Evolutionary conservation across 2,329 filamentous ascomycete genomes (phyloP), one percentile per base, ranked within the genome.

Genomic region (Microcyclosporella mali): DNA sequence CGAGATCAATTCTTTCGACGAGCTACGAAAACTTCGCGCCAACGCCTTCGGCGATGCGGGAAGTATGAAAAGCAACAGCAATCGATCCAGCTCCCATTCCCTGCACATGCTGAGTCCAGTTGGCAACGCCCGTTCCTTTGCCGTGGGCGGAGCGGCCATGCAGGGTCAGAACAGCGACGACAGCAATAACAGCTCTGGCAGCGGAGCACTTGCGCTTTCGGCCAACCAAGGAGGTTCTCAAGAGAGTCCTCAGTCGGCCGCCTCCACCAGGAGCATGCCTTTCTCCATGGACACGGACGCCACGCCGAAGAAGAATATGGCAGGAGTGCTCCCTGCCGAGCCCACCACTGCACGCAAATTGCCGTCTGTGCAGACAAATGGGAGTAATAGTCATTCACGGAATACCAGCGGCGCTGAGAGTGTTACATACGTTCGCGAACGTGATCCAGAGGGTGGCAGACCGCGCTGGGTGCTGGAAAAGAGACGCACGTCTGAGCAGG

Each of bases 381-480:
- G 32, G 25, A 17, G 27, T 11, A 31, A 33, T n/a, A 15, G 21
- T 6, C 58, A 59, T 37, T 55, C 54, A 12, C 39, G 69, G 17
- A 69, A 64, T 33, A 65, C 64, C 7, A 69, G 74, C 37, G 83
- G 78, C 34, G 71, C 79, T 1, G 83, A 85, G 52, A 84, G 81
- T 49, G 79, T 88, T 27, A 82, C 81, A 6, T 88, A 88, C 60
- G 70, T 75, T 2, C 63, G 69, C n/a, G 74, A 77, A 49, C 74
- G 74, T 47, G 79, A 83, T 56, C 78, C 81, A 34, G 70, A 76
- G 2, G 72, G 72, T 1, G 75, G 76, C 50, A 74, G 72, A 42
- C 63, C 65, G 7, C 67, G 81, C 34, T 87, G 83, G 84, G 76
- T 87, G 6, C 67, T 87, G 52, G 84, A 88, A 62, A 67, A 82